Evolutionary conservation across 345 rosid genomes (phyloP).

Genomic region (Anastatica hierochuntica): DNA sequence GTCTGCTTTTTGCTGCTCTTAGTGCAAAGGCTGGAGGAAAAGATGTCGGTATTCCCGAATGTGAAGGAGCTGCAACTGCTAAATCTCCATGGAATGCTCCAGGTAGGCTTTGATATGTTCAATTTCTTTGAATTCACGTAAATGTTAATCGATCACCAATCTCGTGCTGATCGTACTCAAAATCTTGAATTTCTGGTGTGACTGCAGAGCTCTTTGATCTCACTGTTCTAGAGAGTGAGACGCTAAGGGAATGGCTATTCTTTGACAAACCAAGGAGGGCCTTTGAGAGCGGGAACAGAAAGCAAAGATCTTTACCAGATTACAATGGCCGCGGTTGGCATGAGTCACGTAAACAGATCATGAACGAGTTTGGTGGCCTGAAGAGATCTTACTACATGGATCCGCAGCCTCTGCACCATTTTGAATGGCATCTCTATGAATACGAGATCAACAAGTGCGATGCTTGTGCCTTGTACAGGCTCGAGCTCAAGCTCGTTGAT

Average conservation of each 20-base stretch:
- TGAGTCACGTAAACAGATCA: constrained; percentile 93
- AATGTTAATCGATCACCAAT: not conserved
- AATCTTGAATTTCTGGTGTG: constrained; percentile 11
- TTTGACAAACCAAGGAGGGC: constrained; percentile 98
- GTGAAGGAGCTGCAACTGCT: constrained; percentile 99
- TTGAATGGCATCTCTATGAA: constrained; percentile 98
- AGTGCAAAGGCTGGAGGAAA: constrained; percentile 72
- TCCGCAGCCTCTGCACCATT: constrained; percentile 83
- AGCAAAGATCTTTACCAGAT: constrained; percentile 97
- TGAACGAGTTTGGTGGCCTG: constrained; percentile 84
- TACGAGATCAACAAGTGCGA: constrained; percentile 90
- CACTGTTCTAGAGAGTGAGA: constrained; percentile 70
- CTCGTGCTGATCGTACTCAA: too few species aligned
- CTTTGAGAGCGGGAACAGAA: constrained; percentile 91
- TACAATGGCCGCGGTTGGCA: constrained; percentile 98
- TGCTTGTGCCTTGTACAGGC: constrained; percentile 87
- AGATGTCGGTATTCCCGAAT: constrained; percentile 93
- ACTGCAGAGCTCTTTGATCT: constrained; percentile 92
- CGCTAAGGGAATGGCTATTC: constrained; percentile 96
- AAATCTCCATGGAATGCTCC: constrained; percentile 99
- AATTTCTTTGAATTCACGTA: not conserved
- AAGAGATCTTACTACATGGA: constrained; percentile 99
- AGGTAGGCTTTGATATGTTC: constrained; percentile 33
- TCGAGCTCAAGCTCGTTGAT: constrained; percentile 88
- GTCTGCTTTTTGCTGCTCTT: constrained; percentile 82